Base-by-base conservation (phyloP, 1,139 yeast species). In the Yamadazyma taylorii region DNA sequence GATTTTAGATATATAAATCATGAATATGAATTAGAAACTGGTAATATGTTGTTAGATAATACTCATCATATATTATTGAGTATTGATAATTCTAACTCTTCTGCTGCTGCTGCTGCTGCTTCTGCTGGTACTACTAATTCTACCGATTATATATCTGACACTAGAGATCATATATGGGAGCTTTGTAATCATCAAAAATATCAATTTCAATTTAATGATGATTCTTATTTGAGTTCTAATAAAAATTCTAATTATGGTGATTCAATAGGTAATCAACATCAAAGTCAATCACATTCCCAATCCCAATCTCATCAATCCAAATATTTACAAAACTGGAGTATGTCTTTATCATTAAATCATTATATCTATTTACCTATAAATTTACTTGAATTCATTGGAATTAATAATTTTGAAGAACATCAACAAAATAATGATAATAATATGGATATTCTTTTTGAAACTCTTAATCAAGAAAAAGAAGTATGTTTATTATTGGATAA, bases 331-430 rank as follows among this genome's bases (percentile, higher is more conserved):
- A 41, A 38, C 22, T 55, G 63, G 58, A 37, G 41, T 26, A 38
- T 69, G 3, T 45, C 48, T 12, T 46, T 68, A 16, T 44, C 50
- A 6, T 53, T 65, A 16, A 56, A 52, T 33, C 45, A 56, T 29
- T 48, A 61, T 2, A 50, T 69, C 3, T 52, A 42, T 32, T 37
- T 68, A 2, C 70, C 72, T 1, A 38, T 46, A 4, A 50, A 52
- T 33, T 34, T 65, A 3, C 43, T 66, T 30, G 72, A 67, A 33
- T 63, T 56, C 39, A 47, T 63, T 35, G 72, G 66, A 1, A 17
- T 44, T 3, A 38, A 49, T 3, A 52, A 53, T 37, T 42, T 41
- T 31, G 33, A 32, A 9, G 44, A 40, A 29, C 39, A 40, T 12
- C 7, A n/a, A n/a, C 30, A 3, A 19, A 22, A 19, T 3, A 27